Evolutionary conservation across 23 red algal species (phyloP), one percentile per base, ranked within the genome.

Genomic region (Gracilariopsis chorda): DNA sequence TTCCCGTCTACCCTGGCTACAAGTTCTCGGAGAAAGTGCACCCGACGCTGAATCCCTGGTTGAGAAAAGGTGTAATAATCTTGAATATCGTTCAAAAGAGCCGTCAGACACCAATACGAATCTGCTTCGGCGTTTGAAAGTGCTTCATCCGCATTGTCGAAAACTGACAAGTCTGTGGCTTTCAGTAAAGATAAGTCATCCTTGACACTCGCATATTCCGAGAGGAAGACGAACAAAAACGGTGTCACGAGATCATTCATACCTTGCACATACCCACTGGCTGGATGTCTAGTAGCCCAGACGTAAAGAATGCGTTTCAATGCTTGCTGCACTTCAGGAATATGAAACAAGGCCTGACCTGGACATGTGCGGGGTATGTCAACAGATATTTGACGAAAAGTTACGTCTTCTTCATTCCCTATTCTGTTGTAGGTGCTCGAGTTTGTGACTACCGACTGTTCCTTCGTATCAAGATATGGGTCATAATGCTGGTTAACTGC

Each of bases 191-290:
- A 16, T 48, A n/a, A 17, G 47, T 58, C 71, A 23, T 65, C 49
- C 30, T 41, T 65, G 9, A 40, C 33, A 8, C 82, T 75, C 2
- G 80, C 81, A n/a, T 43, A 83, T 30, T 99, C 97, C 0, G 94
- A 81, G 20, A 94, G 85, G 71, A 96, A 94, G 35, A 99, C 93
- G 48, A 68, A 96, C 40, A 99, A 41, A 78, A 96, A 93, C 7
- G 97, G 97, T 19, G 90, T 91, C 23, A 99, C 78, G 42, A 99
- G 58, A 77, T 99, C 97, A 51, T 95, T 99, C 93, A 99, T 95
- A 35, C 97, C 97, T 58, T 94, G 91, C 24, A 99, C 97, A 73
- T 99, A 99, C 3, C 97, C 97, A 63, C 87, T 93, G 3, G 97
- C 93, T 8, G 97, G 97, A 74, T 99, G 93, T 51, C 94, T 84